Percentiles rank a stretch among this genome's conserved stretches.
Evolutionary conservation across 169 alveolate genomes (phyloP).

Genomic region (Besnoitia besnoiti): DNA sequence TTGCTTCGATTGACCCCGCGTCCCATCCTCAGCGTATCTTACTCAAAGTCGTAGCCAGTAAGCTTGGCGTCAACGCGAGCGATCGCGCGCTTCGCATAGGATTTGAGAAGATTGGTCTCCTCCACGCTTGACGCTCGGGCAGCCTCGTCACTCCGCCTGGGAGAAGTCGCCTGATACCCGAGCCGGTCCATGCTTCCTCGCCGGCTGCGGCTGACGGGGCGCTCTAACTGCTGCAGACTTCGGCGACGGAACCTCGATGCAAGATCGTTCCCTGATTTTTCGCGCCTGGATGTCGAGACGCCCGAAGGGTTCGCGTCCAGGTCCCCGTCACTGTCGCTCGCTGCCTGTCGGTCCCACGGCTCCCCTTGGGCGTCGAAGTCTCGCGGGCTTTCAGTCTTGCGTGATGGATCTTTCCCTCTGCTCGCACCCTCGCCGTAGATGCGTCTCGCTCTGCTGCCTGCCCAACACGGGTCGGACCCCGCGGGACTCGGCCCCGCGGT

Average conservation of each 20-base stretch:
- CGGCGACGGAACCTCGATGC: neutral
- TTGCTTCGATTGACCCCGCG: too few relatives aligned
- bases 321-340: neutral
- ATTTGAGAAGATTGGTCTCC: neutral
- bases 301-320: neutral
- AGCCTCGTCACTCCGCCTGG: neutral
- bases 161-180: neutral
- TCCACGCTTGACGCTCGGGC: neutral
- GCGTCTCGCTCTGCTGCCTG: neutral
- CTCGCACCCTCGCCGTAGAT: neutral
- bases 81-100: conserved; percentile 5
- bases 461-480: neutral
- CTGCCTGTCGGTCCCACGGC: neutral
- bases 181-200: neutral
- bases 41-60: conserved; percentile 21
- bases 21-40: neutral
- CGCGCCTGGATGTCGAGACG: neutral
- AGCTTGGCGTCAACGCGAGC: conserved; percentile 19
- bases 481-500: neutral
- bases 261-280: neutral
- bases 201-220: neutral
- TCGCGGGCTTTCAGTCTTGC: neutral
- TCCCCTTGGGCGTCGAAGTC: neutral
- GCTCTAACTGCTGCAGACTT: neutral
- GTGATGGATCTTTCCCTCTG: neutral